A percentile compares a stretch with the other conserved stretches of the same genome.
Evolutionary conservation across 2,329 filamentous ascomycete species (phyloP).

Genomic region (Aspergillus quadrilineatus): DNA sequence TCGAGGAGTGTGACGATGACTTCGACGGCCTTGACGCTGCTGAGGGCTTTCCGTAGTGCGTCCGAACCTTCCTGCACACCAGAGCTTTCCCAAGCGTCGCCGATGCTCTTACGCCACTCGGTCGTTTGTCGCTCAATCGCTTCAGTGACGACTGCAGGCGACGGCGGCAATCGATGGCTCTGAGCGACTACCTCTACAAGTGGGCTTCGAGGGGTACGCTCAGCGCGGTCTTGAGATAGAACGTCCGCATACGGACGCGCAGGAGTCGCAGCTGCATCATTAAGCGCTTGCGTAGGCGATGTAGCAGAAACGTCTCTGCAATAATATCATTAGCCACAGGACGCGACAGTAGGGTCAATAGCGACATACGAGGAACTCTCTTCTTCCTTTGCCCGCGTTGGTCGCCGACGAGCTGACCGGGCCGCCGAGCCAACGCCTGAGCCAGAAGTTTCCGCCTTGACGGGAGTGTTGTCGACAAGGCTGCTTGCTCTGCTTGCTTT

Average conservation of each 20-base stretch:
- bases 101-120: conserved; percentile 35
- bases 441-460: conserved; percentile 14
- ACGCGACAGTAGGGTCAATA: not conserved
- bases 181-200: conserved; percentile 8
- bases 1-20: conserved; percentile 68
- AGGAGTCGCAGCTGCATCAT: not conserved
- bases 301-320: conserved; percentile 17
- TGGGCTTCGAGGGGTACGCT: conserved; percentile 19
- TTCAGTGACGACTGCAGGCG: conserved; percentile 55
- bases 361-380: conserved; percentile 24
- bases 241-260: not conserved
- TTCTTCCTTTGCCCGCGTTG: conserved; percentile 33
- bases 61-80: conserved; percentile 52
- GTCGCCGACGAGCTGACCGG: conserved; percentile 39
- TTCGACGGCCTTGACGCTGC: conserved; percentile 68
- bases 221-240: conserved; percentile 4
- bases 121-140: conserved; percentile 68
- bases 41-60: conserved; percentile 66
- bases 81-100: conserved; percentile 35
- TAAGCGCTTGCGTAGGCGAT: not conserved
- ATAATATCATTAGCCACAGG: not conserved
- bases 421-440: conserved; percentile 3
- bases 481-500: conserved; percentile 30
- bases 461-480: conserved; percentile 21
- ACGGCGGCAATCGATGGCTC: conserved; percentile 32